These are phyloP conservation scores for Geotrichum armillariae DNA, from an alignment of 1,139 yeast species.

Conservation along the genomic window DNA sequence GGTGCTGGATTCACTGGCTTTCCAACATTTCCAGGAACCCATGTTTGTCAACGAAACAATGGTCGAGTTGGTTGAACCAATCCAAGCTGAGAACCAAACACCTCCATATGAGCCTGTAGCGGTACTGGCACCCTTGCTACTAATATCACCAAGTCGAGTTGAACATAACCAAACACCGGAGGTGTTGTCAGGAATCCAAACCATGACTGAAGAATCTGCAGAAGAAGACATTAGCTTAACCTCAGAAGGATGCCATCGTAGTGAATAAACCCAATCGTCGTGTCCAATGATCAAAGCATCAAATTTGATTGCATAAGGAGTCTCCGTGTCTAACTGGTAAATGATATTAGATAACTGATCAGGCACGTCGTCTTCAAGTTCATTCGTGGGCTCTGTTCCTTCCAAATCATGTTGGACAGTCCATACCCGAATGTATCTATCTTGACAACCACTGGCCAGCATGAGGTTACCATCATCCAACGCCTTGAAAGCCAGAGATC, in stretches of 20 bases:
- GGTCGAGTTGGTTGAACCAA: slow-evolving; percentile 53
- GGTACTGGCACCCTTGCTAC: slow-evolving; percentile 95
- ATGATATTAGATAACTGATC: slow-evolving; percentile 32
- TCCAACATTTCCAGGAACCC: slow-evolving; percentile 88
- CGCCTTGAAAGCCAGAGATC: slow-evolving; percentile 61
- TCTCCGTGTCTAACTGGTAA: slow-evolving; percentile 31
- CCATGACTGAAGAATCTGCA: slow-evolving; percentile 90
- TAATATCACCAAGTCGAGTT: slow-evolving; percentile 82
- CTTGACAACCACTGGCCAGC: slow-evolving; percentile 87
- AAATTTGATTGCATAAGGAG: slow-evolving; percentile 60
- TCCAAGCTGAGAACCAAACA: slow-evolving; percentile 90
- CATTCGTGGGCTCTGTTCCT: slow-evolving; percentile 18
- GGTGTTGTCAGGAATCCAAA: slow-evolving; percentile 88
- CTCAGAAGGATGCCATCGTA: slow-evolving; percentile 70
- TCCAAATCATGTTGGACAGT: slow-evolving; percentile 57
- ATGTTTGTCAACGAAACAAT: slow-evolving; percentile 74
- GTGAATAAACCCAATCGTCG: slow-evolving; percentile 93
- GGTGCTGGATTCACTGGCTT: slow-evolving; percentile 10
- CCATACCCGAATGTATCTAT: slow-evolving; percentile 88
- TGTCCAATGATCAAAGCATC: slow-evolving; percentile 97
- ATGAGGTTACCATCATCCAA: slow-evolving; percentile 49
- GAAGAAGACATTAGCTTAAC: slow-evolving; percentile 70
- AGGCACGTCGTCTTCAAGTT: slow-evolving; percentile 23
- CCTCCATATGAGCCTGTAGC: slow-evolving; percentile 99
- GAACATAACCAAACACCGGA: slow-evolving; percentile 92